phyloP scores from a whole-genome alignment of 2,329 filamentous ascomycete genomes.

The Verticillium longisporum region DNA sequence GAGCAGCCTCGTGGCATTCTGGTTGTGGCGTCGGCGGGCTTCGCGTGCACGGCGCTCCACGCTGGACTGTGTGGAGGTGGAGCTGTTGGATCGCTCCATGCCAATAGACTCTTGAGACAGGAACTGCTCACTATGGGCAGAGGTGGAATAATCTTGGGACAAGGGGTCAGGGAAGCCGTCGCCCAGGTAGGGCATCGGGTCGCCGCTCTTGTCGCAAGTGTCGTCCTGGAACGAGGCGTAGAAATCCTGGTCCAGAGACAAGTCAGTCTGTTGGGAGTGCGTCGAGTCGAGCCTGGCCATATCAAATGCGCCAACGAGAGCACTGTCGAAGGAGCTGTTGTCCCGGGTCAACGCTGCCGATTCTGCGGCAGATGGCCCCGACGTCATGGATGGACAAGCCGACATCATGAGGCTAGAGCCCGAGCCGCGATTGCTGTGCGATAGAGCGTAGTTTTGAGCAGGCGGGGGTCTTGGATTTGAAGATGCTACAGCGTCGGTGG shows the following conservation, averaged over 20 bases:
- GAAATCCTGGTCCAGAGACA: slow-evolving; percentile 16
- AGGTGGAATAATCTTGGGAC: slow-evolving; percentile 21
- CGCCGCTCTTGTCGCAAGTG: slow-evolving; percentile 22
- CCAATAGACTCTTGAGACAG: slow-evolving; percentile 19
- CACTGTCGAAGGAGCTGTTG: slow-evolving; percentile 29
- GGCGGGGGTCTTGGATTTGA: slow-evolving; percentile 14
- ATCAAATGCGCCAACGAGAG: slow-evolving; percentile 19
- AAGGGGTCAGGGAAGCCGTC: slow-evolving; percentile 21
- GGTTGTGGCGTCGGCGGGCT: slow-evolving; percentile 36
- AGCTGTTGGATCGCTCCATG: slow-evolving; percentile 43
- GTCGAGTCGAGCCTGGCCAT: slow-evolving; percentile 31
- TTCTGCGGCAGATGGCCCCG: slow-evolving; percentile 30
- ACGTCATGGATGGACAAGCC: slow-evolving; percentile 35
- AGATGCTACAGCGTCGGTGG: slow-evolving; percentile 15
- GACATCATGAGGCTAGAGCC: slow-evolving; percentile 22
- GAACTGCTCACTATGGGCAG: slow-evolving; percentile 20
- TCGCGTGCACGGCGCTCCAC: slow-evolving; percentile 40
- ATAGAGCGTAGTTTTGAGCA: slow-evolving; percentile 12
- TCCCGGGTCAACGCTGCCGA: slow-evolving; percentile 33
- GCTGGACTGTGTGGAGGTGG: slow-evolving; percentile 35
- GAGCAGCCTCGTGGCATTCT: slow-evolving; percentile 32
- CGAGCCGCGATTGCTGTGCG: slow-evolving; percentile 11
- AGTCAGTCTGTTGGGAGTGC: slow-evolving; percentile 22
- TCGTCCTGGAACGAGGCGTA: slow-evolving; percentile 10
- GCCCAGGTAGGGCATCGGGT: slow-evolving; percentile 30